Evolutionary conservation across 2,329 filamentous ascomycete genomes (phyloP).

Genomic region (Rasamsonia emersonii): DNA sequence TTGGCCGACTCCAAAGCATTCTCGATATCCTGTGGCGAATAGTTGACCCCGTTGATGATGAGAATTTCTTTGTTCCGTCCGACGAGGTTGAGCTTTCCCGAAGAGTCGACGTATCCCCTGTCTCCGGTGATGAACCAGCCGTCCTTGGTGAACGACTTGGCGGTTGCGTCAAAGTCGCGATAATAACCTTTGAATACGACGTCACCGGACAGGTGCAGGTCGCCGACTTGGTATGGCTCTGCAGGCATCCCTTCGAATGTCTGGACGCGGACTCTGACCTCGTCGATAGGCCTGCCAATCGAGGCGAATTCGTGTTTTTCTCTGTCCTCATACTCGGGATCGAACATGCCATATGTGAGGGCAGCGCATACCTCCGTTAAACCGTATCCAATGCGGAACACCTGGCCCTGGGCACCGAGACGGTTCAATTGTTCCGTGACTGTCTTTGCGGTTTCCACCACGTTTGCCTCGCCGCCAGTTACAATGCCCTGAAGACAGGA

Average conservation of each 20-base stretch:
- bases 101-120: slow-evolving; percentile 20
- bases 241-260: slow-evolving; percentile 1
- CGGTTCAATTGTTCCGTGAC: slow-evolving; percentile 19
- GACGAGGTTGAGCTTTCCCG: slow-evolving; percentile 28
- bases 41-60: slow-evolving; percentile 37
- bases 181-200: slow-evolving; percentile 15
- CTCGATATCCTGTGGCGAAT: slow-evolving; percentile 25
- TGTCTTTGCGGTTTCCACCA: slow-evolving; percentile 13
- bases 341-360: slow-evolving; percentile 32
- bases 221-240: slow-evolving; percentile 4
- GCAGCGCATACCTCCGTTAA: slow-evolving; percentile 46
- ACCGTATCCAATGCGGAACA: slow-evolving; percentile 38
- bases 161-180: slow-evolving; percentile 11
- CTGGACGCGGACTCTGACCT: slow-evolving; percentile 1
- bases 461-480: slow-evolving; percentile 44
- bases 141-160: slow-evolving; percentile 12
- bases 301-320: slow-evolving; percentile 23
- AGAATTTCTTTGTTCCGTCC: slow-evolving; percentile 32
- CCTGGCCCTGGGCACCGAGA: slow-evolving; percentile 24
- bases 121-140: slow-evolving; percentile 19
- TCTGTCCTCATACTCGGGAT: slow-evolving; percentile 29
- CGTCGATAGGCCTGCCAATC: slow-evolving; percentile 21
- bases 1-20: slow-evolving; percentile 23
- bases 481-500: slow-evolving; percentile 22
- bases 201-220: slow-evolving; percentile 5